Evolutionary conservation across 805 yeast species (phyloP).

Genomic region (Yarrowia sp.): DNA sequence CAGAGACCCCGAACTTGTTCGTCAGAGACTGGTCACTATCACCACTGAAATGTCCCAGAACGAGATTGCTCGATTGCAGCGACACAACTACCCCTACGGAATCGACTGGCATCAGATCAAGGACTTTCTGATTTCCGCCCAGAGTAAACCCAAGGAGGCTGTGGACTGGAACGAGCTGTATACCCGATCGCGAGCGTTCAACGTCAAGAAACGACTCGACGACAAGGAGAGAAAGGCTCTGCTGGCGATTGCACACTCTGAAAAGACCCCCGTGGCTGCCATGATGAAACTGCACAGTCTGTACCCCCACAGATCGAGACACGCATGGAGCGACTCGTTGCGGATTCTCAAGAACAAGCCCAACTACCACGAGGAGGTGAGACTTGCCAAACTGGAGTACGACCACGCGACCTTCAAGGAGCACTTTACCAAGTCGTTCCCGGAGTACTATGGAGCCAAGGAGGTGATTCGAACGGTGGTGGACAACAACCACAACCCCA

Average conservation of each 20-base stretch:
- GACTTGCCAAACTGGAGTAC: neutral
- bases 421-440: constrained; percentile 17
- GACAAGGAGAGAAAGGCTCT: constrained; percentile 32
- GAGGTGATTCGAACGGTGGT: constrained; percentile 36
- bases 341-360: constrained; percentile 22
- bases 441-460: constrained; percentile 35
- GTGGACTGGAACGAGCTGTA: constrained; percentile 36
- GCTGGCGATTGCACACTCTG: constrained; percentile 14
- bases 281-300: constrained; percentile 26
- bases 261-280: constrained; percentile 6
- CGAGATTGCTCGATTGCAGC: constrained; percentile 30
- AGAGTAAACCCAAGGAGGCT: constrained; percentile 27
- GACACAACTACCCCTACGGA: constrained; percentile 38
- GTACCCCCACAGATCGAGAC: constrained; percentile 35
- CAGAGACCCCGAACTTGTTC: constrained; percentile 27
- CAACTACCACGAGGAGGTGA: constrained; percentile 9
- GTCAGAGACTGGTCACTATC: constrained; percentile 4
- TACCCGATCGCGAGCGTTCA: constrained; percentile 30
- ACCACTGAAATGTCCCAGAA: constrained; percentile 27
- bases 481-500: constrained; percentile 34
- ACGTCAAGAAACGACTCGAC: constrained; percentile 33
- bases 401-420: constrained; percentile 18
- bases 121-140: constrained; percentile 29
- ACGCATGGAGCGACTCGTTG: constrained; percentile 34
- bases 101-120: constrained; percentile 37